Conservation (phyloP, 805 yeast species). For the Sugiyamaella qingdaonensis region DNA sequence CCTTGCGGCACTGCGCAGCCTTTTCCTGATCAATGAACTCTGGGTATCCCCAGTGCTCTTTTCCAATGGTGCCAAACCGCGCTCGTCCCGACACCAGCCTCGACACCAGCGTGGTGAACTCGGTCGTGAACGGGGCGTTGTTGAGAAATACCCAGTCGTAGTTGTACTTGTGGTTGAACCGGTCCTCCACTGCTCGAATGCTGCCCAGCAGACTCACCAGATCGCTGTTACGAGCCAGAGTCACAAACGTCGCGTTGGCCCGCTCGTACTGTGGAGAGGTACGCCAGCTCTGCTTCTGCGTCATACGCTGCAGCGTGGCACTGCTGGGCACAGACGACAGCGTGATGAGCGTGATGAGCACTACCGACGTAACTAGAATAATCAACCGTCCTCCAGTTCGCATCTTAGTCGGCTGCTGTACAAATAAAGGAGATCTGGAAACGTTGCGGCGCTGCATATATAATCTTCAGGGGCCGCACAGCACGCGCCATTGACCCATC, state of each 20-base stretch:
- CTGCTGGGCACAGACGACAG: not conserved
- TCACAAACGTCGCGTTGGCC: conserved; percentile 59
- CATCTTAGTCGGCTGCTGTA: not conserved
- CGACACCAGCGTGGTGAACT: conserved; percentile 48
- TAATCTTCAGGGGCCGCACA: too few species aligned
- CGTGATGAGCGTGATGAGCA: not conserved
- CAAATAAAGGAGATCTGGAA: too few species aligned
- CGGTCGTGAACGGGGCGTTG: conserved; percentile 57
- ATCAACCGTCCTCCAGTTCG: not conserved
- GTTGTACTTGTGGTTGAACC: conserved; percentile 57
- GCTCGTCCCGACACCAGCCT: conserved; percentile 55
- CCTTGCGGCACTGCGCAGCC: conserved; percentile 44
- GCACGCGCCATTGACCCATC: too few species aligned
- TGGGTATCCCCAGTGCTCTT: conserved; percentile 69
- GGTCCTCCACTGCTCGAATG: conserved; percentile 57
- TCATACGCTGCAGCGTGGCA: not conserved
- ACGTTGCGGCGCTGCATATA: too few species aligned
- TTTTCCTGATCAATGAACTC: conserved; percentile 52
- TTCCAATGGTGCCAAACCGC: conserved; percentile 58
- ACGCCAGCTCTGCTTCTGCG: not conserved
- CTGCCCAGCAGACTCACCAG: conserved; percentile 53
- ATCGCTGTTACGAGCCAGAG: conserved; percentile 67
- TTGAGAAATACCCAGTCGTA: conserved; percentile 82
- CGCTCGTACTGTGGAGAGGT: conserved; percentile 7
- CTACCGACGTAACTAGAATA: conserved; percentile 5